Evolutionary conservation across 176 grass and related monocot genomes (phyloP).

Genomic region (Poa pratensis): DNA sequence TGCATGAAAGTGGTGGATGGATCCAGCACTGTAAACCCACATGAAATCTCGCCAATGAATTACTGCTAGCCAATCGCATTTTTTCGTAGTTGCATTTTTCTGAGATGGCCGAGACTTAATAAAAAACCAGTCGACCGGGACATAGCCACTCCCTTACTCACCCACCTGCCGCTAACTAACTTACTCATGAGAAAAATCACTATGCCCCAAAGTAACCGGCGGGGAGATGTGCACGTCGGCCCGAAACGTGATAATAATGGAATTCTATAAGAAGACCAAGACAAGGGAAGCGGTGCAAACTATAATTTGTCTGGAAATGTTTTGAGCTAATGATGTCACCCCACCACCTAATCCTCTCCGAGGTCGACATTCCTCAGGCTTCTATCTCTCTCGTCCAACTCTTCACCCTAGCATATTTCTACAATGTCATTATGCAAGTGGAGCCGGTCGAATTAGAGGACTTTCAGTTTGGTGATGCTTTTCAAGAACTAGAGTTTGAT

Average conservation of each 20-base stretch:
- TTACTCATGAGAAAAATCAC: background rate
- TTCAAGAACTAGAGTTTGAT: background rate
- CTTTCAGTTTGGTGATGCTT: background rate
- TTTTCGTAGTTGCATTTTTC: too few relatives aligned
- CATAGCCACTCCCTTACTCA: background rate
- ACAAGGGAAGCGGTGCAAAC: constrained; percentile 26
- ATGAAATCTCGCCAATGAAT: constrained; percentile 35
- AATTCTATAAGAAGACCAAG: constrained; percentile 24
- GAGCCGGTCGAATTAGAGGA: background rate
- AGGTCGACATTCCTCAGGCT: background rate
- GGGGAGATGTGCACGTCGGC: constrained; percentile 17
- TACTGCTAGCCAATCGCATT: background rate
- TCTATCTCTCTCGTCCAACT: constrained; percentile 39
- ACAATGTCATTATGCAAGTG: background rate
- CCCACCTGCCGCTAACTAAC: background rate
- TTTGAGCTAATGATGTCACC: constrained; percentile 56
- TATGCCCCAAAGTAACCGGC: constrained; percentile 21
- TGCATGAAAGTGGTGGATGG: background rate
- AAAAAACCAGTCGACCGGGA: too few relatives aligned
- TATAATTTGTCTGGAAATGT: constrained; percentile 28
- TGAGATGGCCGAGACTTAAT: too few relatives aligned
- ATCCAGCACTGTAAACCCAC: constrained; percentile 25
- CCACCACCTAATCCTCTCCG: constrained; percentile 70
- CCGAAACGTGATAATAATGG: constrained; percentile 26
- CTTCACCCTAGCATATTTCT: background rate